Percentiles rank a stretch among this genome's conserved stretches.
phyloP scores from a whole-genome alignment of 1,284 basidiomycete species.

The Ustilago xerochloae region DNA sequence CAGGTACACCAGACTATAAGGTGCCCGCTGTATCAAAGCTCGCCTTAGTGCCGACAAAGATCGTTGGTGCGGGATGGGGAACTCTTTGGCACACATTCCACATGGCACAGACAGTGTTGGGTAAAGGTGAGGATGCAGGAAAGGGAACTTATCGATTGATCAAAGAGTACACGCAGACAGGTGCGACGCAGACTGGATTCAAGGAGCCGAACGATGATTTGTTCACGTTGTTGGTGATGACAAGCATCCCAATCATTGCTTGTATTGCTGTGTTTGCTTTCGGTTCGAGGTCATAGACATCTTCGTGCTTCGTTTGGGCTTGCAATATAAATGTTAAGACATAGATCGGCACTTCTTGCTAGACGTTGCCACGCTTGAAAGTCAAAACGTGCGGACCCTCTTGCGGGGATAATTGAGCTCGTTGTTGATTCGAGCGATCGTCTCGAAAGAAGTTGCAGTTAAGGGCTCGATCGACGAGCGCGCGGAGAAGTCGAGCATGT shows the following conservation, averaged over 20 bases:
- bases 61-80: slow-evolving; percentile 65
- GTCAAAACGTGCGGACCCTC: too few species aligned
- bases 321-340: too few species aligned
- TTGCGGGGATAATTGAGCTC: too few species aligned
- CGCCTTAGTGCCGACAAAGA: slow-evolving; percentile 57
- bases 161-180: slow-evolving; percentile 28
- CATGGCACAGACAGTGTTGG: slow-evolving; percentile 39
- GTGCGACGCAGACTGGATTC: slow-evolving; percentile 33
- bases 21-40: slow-evolving; percentile 53
- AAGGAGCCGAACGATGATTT: slow-evolving; percentile 38
- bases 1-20: slow-evolving; percentile 56
- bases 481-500: too few species aligned
- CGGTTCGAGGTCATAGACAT: background rate
- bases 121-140: slow-evolving; percentile 7
- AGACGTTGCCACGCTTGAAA: too few species aligned
- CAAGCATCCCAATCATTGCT: slow-evolving; percentile 15
- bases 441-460: too few species aligned
- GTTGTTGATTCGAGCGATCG: too few species aligned
- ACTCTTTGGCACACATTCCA: slow-evolving; percentile 51
- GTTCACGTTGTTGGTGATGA: slow-evolving; percentile 32
- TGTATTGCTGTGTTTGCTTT: slow-evolving; percentile 23
- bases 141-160: slow-evolving; percentile 21
- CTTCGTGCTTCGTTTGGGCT: too few species aligned
- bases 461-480: too few species aligned
- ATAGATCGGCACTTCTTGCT: too few species aligned